These are phyloP conservation scores for Pyrenophora seminiperda DNA, from an alignment of 2,329 filamentous ascomycete genomes.

Conservation along the genomic window DNA sequence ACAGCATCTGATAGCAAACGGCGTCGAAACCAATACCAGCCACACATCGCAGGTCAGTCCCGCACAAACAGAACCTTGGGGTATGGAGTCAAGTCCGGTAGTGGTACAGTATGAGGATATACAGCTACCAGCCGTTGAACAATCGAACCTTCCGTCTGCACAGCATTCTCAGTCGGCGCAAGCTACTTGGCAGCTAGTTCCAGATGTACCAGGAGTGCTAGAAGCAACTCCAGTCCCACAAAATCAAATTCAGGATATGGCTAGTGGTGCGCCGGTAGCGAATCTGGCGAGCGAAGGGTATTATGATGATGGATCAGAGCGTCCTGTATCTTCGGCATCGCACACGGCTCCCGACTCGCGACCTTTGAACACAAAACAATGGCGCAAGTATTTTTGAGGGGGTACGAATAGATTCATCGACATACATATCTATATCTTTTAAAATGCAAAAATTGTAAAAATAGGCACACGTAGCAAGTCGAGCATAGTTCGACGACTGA, in stretches of 20 bases:
- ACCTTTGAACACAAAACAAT: constrained; percentile 7
- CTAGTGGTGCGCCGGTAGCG: not conserved
- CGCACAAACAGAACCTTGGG: constrained; percentile 6
- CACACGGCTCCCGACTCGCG: not conserved
- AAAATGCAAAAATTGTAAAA: not conserved
- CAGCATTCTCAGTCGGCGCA: not conserved
- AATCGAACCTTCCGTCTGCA: not conserved
- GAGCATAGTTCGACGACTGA: not conserved
- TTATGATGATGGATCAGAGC: not conserved
- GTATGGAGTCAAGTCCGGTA: constrained; percentile 1
- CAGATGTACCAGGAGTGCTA: not conserved
- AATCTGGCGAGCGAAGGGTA: not conserved
- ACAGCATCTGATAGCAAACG: not conserved
- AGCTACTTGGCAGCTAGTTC: constrained; percentile 2
- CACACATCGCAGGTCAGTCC: not conserved
- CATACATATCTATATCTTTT: too few relatives aligned
- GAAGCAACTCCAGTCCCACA: not conserved
- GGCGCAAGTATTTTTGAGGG: constrained; percentile 24
- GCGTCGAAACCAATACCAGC: not conserved
- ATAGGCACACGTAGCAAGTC: not conserved
- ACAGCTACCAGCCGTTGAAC: not conserved
- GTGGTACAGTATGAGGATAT: constrained; percentile 6
- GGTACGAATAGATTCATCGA: too few relatives aligned
- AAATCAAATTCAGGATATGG: not conserved
- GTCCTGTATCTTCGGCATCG: not conserved